These are phyloP conservation scores for Mycena vitilis DNA, from an alignment of 768 basidiomycete genomes.

Conservation along the genomic window DNA sequence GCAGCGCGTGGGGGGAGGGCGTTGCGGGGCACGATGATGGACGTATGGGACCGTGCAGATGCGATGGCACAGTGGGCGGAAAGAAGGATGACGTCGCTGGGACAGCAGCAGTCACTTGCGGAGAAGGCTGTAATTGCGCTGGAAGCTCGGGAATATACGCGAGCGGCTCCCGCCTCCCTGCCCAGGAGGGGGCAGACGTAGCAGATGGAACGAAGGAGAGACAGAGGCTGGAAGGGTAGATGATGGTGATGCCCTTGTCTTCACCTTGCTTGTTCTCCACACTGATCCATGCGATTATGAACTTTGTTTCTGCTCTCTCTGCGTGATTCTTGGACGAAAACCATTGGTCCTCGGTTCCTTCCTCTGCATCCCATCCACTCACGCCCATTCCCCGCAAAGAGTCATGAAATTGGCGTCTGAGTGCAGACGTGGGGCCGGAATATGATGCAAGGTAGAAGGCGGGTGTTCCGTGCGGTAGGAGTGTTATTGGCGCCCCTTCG, in stretches of 20 bases:
- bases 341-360: slow-evolving; percentile 31
- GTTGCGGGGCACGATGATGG: slow-evolving; percentile 47
- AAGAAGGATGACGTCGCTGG: slow-evolving; percentile 38
- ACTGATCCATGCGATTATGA: slow-evolving; percentile 78
- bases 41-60: slow-evolving; percentile 23
- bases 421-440: slow-evolving; percentile 70
- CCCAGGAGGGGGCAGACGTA: slow-evolving; percentile 42
- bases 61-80: slow-evolving; percentile 35
- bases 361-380: slow-evolving; percentile 59
- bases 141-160: slow-evolving; percentile 74
- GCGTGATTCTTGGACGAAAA: slow-evolving; percentile 34
- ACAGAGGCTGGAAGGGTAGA: slow-evolving; percentile 78
- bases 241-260: slow-evolving; percentile 79
- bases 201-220: slow-evolving; percentile 54
- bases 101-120: slow-evolving; percentile 52
- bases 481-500: slow-evolving; percentile 73
- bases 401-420: slow-evolving; percentile 72
- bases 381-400: slow-evolving; percentile 74
- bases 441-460: slow-evolving; percentile 82
- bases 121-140: slow-evolving; percentile 66
- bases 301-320: slow-evolving; percentile 44
- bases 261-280: slow-evolving; percentile 85
- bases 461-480: slow-evolving; percentile 78
- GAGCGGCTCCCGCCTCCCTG: slow-evolving; percentile 56
- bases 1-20: slow-evolving; percentile 48